phyloP scores from a whole-genome alignment of 2,329 filamentous ascomycete species.

The Bipolaris sorokiniana region DNA sequence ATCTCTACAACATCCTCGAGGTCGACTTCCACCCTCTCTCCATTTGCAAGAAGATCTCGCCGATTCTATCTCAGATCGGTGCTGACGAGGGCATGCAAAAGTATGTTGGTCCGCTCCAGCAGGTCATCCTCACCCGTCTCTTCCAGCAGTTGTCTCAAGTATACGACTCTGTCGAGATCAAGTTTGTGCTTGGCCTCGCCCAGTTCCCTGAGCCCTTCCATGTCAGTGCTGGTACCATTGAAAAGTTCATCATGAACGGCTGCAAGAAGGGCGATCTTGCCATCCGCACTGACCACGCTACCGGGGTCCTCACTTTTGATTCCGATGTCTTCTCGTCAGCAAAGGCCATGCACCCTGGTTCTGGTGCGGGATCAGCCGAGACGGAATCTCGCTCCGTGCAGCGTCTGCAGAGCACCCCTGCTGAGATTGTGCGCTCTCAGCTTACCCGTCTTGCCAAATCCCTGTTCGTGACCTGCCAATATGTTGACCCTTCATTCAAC shows the following conservation, averaged over 20 bases:
- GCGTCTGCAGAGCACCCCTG: slow-evolving; percentile 94
- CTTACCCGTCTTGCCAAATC: slow-evolving; percentile 89
- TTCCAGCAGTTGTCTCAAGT: slow-evolving; percentile 99
- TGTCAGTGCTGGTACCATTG: slow-evolving; percentile 86
- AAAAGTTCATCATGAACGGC: slow-evolving; percentile 99
- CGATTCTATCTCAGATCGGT: slow-evolving; percentile 91
- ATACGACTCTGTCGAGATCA: slow-evolving; percentile 95
- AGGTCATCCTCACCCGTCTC: slow-evolving; percentile 95
- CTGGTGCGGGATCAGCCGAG: slow-evolving; percentile 85
- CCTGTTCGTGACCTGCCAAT: slow-evolving; percentile 91
- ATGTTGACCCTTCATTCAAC: slow-evolving; percentile 90
- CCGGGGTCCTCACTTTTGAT: slow-evolving; percentile 94
- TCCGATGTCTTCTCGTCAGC: slow-evolving; percentile 97
- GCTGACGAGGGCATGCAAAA: slow-evolving; percentile 95
- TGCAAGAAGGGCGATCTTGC: slow-evolving; percentile 99
- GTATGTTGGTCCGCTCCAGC: slow-evolving; percentile 93
- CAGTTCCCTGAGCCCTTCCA: slow-evolving; percentile 97
- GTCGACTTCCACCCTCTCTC: slow-evolving; percentile 98
- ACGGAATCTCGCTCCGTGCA: slow-evolving; percentile 84
- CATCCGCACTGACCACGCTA: slow-evolving; percentile 94
- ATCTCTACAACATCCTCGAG: slow-evolving; percentile 98
- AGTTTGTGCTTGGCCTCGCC: slow-evolving; percentile 90
- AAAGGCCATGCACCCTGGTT: slow-evolving; percentile 87
- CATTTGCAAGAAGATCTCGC: slow-evolving; percentile 98
- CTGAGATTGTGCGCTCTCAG: slow-evolving; percentile 95